Evolutionary conservation across 169 alveolate genomes (phyloP).

Genomic region (Neospora caninum): DNA sequence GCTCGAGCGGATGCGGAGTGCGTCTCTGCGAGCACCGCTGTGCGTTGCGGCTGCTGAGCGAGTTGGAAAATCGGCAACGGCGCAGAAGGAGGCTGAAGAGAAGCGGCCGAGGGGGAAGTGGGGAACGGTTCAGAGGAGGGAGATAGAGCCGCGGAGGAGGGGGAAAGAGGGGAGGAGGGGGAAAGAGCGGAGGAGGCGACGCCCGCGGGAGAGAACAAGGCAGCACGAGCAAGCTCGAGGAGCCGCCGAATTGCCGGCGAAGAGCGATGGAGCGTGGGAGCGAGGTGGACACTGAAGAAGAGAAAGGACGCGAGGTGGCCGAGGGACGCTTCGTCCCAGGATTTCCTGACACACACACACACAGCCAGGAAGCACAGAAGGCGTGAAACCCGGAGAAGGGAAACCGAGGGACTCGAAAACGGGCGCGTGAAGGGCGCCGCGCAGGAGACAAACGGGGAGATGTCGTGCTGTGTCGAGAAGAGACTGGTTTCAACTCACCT

Average conservation of each 20-base stretch:
- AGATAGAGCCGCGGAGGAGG: neutral
- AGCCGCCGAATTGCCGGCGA: neutral
- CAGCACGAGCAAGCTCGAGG: neutral
- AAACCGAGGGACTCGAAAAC: too few relatives aligned
- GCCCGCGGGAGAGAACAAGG: neutral
- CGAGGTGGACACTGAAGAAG: conserved; percentile 14
- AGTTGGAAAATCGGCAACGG: neutral
- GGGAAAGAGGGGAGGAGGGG: neutral
- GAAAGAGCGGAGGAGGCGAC: too few relatives aligned
- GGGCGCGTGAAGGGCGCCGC: too few relatives aligned
- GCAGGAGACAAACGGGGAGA: neutral
- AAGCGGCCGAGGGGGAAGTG: neutral
- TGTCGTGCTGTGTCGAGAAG: neutral
- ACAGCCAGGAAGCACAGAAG: neutral
- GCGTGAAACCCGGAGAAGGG: too few relatives aligned
- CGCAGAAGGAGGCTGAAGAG: neutral
- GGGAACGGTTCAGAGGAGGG: neutral
- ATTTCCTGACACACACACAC: neutral
- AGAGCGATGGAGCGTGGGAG: neutral
- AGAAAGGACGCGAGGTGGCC: neutral
- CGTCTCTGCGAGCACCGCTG: neutral
- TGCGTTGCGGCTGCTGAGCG: neutral
- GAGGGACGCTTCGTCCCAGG: neutral
- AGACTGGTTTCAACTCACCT: neutral
- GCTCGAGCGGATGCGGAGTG: too few relatives aligned